A percentile compares a stretch with the other conserved stretches of the same genome.
Evolutionary conservation across 2,329 filamentous ascomycete species (phyloP).

Genomic region (Neofusicoccum ribis): DNA sequence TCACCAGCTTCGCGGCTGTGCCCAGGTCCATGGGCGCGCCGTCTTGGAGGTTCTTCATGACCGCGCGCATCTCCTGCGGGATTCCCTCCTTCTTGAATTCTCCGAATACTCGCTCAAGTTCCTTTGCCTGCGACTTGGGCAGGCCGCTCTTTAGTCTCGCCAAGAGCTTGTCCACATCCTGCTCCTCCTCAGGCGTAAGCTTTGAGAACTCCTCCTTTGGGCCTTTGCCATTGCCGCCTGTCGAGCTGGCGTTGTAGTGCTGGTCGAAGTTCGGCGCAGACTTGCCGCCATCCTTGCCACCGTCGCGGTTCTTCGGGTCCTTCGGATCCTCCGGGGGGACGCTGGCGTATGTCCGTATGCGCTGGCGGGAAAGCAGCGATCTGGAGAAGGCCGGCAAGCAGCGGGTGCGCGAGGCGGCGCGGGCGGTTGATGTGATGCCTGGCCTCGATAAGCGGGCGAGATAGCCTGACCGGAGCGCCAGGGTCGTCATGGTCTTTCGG

Average conservation of each 20-base stretch:
- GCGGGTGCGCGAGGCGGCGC: constrained; percentile 26
- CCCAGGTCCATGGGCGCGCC: constrained; percentile 52
- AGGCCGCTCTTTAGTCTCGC: constrained; percentile 58
- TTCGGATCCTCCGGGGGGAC: constrained; percentile 32
- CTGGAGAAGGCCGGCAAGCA: constrained; percentile 43
- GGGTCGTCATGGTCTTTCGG: constrained; percentile 61
- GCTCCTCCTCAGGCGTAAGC: constrained; percentile 57
- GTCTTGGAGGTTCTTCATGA: constrained; percentile 58
- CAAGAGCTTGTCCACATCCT: constrained; percentile 60
- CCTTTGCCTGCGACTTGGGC: constrained; percentile 61
- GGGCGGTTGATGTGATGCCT: constrained; percentile 51
- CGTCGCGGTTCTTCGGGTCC: constrained; percentile 17
- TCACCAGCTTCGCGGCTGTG: constrained; percentile 61
- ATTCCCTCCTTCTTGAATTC: constrained; percentile 68
- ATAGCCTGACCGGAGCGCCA: constrained; percentile 66
- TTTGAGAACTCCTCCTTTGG: constrained; percentile 39
- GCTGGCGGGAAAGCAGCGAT: constrained; percentile 46
- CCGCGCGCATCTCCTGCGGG: constrained; percentile 62
- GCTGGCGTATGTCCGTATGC: constrained; percentile 45
- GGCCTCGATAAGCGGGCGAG: constrained; percentile 63
- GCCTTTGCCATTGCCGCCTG: constrained; percentile 32
- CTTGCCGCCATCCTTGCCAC: constrained; percentile 28
- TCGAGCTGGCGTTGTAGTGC: constrained; percentile 27
- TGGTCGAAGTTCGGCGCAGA: constrained; percentile 25
- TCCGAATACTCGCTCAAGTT: constrained; percentile 61